phyloP scores from a whole-genome alignment of 2,329 filamentous ascomycete species.

The Hortaea sp. region DNA sequence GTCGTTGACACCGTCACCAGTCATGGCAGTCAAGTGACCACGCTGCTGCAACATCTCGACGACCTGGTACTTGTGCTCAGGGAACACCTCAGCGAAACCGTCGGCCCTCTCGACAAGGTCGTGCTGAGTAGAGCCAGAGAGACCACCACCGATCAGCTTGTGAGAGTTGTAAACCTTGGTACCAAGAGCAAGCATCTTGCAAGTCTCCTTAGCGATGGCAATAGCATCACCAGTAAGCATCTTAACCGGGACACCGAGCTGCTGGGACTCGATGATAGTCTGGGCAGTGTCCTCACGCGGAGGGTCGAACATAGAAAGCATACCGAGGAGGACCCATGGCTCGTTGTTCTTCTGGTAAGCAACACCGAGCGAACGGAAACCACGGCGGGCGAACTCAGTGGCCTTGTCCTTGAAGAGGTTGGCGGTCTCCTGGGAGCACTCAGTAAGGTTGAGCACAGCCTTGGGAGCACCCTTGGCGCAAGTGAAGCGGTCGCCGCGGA shows the following conservation, averaged over 20 bases:
- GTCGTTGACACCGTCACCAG: slow-evolving; percentile 67
- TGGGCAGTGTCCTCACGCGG: slow-evolving; percentile 70
- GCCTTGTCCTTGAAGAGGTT: slow-evolving; percentile 62
- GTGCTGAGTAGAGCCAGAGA: slow-evolving; percentile 62
- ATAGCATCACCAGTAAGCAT: slow-evolving; percentile 76
- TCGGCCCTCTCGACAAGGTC: slow-evolving; percentile 67
- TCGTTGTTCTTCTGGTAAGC: slow-evolving; percentile 68
- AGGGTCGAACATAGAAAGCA: slow-evolving; percentile 73
- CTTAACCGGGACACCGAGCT: slow-evolving; percentile 68
- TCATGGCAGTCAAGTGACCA: slow-evolving; percentile 65
- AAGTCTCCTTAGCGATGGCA: slow-evolving; percentile 71
- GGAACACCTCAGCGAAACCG: slow-evolving; percentile 65
- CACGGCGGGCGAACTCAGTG: slow-evolving; percentile 64
- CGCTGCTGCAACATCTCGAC: slow-evolving; percentile 67
- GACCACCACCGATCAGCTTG: slow-evolving; percentile 65
- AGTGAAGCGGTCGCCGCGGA: slow-evolving; percentile 59
- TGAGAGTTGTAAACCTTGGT: slow-evolving; percentile 76
- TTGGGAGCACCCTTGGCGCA: slow-evolving; percentile 72
- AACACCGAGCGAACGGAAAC: slow-evolving; percentile 72
- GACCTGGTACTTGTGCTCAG: slow-evolving; percentile 67
- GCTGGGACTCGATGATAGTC: slow-evolving; percentile 66
- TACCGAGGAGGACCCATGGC: slow-evolving; percentile 63
- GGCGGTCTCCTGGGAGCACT: slow-evolving; percentile 56
- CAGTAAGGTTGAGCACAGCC: slow-evolving; percentile 59
- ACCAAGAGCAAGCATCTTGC: slow-evolving; percentile 69